Base-by-base conservation (phyloP, 1,284 basidiomycete species). In the Hypsizygus ulmarius region DNA sequence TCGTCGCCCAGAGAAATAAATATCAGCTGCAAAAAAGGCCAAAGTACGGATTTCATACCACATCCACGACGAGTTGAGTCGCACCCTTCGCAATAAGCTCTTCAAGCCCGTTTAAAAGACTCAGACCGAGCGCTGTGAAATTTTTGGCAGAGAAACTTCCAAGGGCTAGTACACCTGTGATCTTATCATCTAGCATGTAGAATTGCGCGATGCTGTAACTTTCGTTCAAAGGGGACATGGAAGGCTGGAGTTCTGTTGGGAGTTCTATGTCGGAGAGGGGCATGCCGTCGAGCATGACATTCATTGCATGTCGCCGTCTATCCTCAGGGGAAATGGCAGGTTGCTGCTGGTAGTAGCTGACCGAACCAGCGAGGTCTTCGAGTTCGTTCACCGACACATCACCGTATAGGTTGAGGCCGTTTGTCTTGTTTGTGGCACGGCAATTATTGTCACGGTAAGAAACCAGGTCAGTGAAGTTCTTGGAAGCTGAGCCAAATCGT, bases 381-480 rank as follows among this genome's bases (percentile, higher is more conserved):
- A 45, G 28, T 25, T 52, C 25, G 2, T 35, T 29, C 6, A 56
- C 51, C 3, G 47, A 40, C 5, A 66, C 56, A 10, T 45, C 56
- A 19, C 63, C 63, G 39, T 74, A 72, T 19, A 73, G 39, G 54
- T 79, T 67, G 32, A 68, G 59, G n/a, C 81, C 81, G 53, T 82
- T 82, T 0, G 79, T 82, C 12, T 64, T 66, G 4, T 58, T 58
- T 3, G 64, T 65, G 3, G 79, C 78, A 11, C 73, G 65, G 53
- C 81, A 84, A 55, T 81, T 81, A 49, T 75, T 75, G 5, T 69
- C 66, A 39, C 73, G 69, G 65, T 74, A 78, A 0, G 79, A 75
- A 1, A 68, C 62, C 2, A 70, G 67, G 55, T 81, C 72, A 0
- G 74, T 80, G 59, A 80, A 84, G 14, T 67, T 61, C 15, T 68